phyloP scores from a whole-genome alignment of 2,329 filamentous ascomycete species.

The Seiridium unicorne region DNA sequence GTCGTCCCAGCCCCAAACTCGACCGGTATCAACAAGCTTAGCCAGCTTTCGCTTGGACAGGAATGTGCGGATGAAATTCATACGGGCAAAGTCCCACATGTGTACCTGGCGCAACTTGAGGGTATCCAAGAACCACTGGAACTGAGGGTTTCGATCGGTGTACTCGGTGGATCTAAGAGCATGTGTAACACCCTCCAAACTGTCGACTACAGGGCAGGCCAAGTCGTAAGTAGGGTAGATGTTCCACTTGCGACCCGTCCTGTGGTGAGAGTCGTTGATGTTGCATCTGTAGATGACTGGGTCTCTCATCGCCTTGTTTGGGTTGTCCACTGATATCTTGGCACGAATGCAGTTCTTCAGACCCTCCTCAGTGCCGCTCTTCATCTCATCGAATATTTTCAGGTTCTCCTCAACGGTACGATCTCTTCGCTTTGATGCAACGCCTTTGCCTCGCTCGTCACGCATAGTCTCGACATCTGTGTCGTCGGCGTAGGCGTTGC shows the following conservation, averaged over 20 bases:
- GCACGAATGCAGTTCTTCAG: slow-evolving; percentile 88
- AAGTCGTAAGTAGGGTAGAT: slow-evolving; percentile 88
- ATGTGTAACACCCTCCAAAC: slow-evolving; percentile 78
- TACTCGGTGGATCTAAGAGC: slow-evolving; percentile 84
- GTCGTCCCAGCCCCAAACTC: slow-evolving; percentile 83
- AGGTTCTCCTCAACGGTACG: slow-evolving; percentile 80
- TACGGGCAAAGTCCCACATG: slow-evolving; percentile 82
- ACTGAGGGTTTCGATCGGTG: slow-evolving; percentile 82
- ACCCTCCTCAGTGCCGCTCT: slow-evolving; percentile 76
- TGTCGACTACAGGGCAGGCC: slow-evolving; percentile 79
- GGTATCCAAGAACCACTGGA: slow-evolving; percentile 80
- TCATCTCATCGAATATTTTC: slow-evolving; percentile 90
- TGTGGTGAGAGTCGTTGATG: slow-evolving; percentile 64
- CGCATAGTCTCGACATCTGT: slow-evolving; percentile 89
- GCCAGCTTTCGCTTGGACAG: slow-evolving; percentile 85
- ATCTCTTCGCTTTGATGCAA: slow-evolving; percentile 78
- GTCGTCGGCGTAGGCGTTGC: slow-evolving; percentile 91
- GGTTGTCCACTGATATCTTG: slow-evolving; percentile 87
- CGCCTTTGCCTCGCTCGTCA: slow-evolving; percentile 78
- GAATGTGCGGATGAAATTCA: slow-evolving; percentile 82
- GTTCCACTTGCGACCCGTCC: slow-evolving; percentile 78
- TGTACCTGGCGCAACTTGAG: slow-evolving; percentile 73
- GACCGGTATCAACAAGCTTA: slow-evolving; percentile 74
- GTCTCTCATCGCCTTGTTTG: slow-evolving; percentile 94
- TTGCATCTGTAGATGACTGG: slow-evolving; percentile 98